Evolutionary conservation across 176 grass and related monocot species (phyloP).

Genomic region (Phyllostachys edulis): DNA sequence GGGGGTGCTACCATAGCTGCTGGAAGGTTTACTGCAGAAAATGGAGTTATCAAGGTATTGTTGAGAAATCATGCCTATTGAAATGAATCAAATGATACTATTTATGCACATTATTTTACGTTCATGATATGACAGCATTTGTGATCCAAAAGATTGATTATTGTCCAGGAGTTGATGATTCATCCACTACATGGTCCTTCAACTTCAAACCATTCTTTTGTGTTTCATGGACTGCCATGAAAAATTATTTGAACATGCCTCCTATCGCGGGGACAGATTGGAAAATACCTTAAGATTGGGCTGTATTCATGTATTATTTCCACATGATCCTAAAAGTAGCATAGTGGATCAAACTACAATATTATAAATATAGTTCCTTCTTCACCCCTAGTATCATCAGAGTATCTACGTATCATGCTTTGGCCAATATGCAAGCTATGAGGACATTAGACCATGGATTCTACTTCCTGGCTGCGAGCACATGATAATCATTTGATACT

Average conservation of each 20-base stretch:
- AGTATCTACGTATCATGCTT: background rate
- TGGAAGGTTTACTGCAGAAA: conserved; percentile 71
- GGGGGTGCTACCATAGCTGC: conserved; percentile 85
- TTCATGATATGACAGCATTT: background rate
- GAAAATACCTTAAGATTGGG: conserved; percentile 36
- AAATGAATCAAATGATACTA: background rate
- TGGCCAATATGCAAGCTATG: background rate
- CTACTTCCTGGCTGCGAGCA: background rate
- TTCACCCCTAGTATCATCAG: background rate
- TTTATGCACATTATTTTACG: background rate
- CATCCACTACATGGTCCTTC: background rate
- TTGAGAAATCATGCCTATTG: background rate
- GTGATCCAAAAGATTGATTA: background rate
- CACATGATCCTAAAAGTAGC: background rate
- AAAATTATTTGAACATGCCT: conserved; percentile 10
- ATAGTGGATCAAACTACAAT: background rate
- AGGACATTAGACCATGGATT: background rate
- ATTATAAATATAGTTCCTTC: background rate
- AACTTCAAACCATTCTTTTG: background rate
- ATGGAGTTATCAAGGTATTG: conserved; percentile 68
- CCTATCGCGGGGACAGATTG: conserved; percentile 62
- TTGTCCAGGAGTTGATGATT: background rate
- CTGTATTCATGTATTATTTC: background rate
- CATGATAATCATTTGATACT: no score
- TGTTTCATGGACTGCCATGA: background rate